Base-by-base conservation (phyloP, 495 filamentous ascomycete genomes). In the Penicillium egyptiacum region DNA sequence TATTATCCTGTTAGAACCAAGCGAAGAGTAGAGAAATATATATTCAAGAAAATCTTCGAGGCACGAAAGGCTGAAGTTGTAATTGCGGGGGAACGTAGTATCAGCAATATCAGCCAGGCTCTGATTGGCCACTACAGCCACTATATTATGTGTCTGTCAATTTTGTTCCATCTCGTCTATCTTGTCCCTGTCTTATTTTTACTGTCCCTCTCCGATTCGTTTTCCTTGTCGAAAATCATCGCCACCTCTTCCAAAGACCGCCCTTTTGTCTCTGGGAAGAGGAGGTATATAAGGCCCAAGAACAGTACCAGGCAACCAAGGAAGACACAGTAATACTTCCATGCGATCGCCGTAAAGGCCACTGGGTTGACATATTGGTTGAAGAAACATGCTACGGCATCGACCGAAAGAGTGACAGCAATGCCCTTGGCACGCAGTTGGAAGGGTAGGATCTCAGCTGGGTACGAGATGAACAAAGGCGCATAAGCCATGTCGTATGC, bases 351-450 rank as follows among this genome's bases (percentile, higher is more conserved):
- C 12, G 67, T 56, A 31, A 86, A 80, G n/a, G 73, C 73, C 23
- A 87, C 70, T 1, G 83, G 83, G 69, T 87, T 86, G 55, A 83
- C 84, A 41, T 72, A 83, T 69, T 79, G 77, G 56, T 79, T 79
- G 52, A 86, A 75, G 10, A 81, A 81, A 30, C 85, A 75, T 16
- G 83, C 74, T 9, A 80, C 75, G 53, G 86, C 79, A 41, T 84
- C 79, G 14, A 78, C 81, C 28, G 86, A 75, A 50, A 83, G 79
- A 68, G 80, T 81, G 44, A 85, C 71, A 70, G 87, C 84, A 72
- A 89, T 81, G 22, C 87, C 86, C 75, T 88, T 91, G 17, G 86
- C 84, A 17, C 86, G 82, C 47, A 90, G 74, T 41, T 83, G 79
- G 69, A 84, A 91, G 0, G 86, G 85, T 14, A 88, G 70, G 22